These are phyloP conservation scores for Ophiosphaerella narmari DNA, from an alignment of 2,329 filamentous ascomycete genomes.

Conservation along the genomic window DNA sequence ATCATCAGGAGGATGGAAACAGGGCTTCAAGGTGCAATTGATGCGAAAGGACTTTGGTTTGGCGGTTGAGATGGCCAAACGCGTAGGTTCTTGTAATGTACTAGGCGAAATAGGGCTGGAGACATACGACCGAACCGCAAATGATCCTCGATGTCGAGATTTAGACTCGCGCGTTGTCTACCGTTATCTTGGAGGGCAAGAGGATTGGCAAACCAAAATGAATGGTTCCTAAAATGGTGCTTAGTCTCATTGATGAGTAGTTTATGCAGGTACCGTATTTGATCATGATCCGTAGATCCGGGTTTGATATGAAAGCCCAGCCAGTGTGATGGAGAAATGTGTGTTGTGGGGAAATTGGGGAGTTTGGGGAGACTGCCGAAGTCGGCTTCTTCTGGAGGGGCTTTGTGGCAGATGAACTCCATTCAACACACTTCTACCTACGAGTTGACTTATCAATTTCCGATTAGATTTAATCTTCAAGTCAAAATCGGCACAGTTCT, in stretches of 20 bases:
- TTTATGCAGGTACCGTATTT: too few species aligned
- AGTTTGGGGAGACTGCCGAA: conserved; percentile 31
- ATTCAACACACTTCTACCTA: too few species aligned
- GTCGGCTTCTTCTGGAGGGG: conserved; percentile 16
- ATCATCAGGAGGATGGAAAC: conserved; percentile 55
- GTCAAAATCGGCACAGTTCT: conserved; percentile 1
- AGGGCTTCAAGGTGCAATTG: conserved; percentile 63
- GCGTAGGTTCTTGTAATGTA: conserved; percentile 56
- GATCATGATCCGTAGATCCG: too few species aligned
- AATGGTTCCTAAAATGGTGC: conserved; percentile 13
- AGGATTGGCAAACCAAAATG: conserved; percentile 51
- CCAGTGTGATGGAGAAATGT: neutral
- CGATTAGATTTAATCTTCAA: neutral
- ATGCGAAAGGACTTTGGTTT: conserved; percentile 65
- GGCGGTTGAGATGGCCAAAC: conserved; percentile 60
- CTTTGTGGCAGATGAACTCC: neutral
- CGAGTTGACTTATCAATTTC: neutral
- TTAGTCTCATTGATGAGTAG: too few species aligned
- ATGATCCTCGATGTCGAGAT: conserved; percentile 57
- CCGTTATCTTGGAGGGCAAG: conserved; percentile 59
- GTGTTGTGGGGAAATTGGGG: conserved; percentile 10
- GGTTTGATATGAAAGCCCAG: too few species aligned
- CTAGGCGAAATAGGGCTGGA: conserved; percentile 57
- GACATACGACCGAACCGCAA: conserved; percentile 58
- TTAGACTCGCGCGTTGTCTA: conserved; percentile 64